Percentiles rank a stretch among this genome's conserved stretches.
Evolutionary conservation across 2,329 filamentous ascomycete genomes (phyloP).

Genomic region (Pestalotiopsis sp.): DNA sequence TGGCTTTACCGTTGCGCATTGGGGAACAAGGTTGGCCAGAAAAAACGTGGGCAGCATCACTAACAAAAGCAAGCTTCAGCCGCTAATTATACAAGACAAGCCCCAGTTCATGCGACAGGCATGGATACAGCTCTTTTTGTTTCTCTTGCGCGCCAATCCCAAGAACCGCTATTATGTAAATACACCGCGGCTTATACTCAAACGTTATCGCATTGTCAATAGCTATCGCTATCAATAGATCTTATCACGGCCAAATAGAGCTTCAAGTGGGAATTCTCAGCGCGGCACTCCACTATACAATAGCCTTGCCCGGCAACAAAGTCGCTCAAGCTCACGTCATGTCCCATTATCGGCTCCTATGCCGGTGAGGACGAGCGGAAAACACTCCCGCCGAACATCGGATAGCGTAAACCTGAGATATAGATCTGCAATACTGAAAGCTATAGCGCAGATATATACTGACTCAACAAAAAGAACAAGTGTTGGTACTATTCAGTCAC

Average conservation of each 20-base stretch:
- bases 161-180: slow-evolving; percentile 5
- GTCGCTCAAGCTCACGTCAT: not conserved
- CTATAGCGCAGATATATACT: not conserved
- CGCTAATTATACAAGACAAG: not conserved
- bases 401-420: not conserved
- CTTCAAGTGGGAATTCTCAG: not conserved
- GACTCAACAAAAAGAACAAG: not conserved
- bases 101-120: not conserved
- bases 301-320: not conserved
- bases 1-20: not conserved
- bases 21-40: not conserved
- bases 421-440: not conserved
- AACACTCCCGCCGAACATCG: not conserved
- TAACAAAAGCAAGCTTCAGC: not conserved
- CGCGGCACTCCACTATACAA: not conserved
- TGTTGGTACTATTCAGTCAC: not conserved
- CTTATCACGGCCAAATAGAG: not conserved
- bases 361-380: not conserved
- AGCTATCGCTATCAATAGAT: not conserved
- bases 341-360: not conserved
- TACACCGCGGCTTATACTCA: not conserved
- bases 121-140: not conserved
- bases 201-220: not conserved
- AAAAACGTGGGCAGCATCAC: not conserved
- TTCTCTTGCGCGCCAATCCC: not conserved